Base-by-base conservation (phyloP, 169 alveolate genomes). In the Plasmodium inui region DNA sequence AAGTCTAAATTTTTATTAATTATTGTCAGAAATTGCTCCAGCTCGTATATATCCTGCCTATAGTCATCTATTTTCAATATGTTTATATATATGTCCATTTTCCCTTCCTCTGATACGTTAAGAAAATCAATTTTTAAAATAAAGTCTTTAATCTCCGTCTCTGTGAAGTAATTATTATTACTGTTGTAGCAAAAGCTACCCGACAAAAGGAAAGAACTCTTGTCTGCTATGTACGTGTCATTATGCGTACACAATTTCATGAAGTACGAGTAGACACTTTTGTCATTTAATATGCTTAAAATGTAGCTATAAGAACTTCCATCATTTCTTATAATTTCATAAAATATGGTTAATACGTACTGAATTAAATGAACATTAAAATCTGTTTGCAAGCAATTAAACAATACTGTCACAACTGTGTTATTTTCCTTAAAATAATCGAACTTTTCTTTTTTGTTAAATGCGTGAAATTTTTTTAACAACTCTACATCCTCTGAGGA, bases 251-350 rank as follows among this genome's bases (percentile, higher is more conserved):
- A 91, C 28, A 91, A 82, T 71, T 91, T 91, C 92, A 91, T 82
- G 41, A 91, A 82, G 44, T 91, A 71, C 0, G 86, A 41, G 76
- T 91, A 91, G 19, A 91, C 12, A 26, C 73, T 41, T 91, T 91
- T 82, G 46, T 72, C 70, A 82, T 82, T 50, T 72, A 91, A 34
- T 91, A 78, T 78, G 30, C 85, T 82, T 82, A 91, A 82, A 12
- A 91, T 82, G 57, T 91, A 91, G 74, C 92, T 81, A 91, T 91
- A 91, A n/a, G 92, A 91, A 91, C 95, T 91, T 71, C 95, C 95
- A 81, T 91, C 95, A 91, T 91, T 91, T 82, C 95, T 80, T 81
- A 91, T 91, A 50, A 82, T 57, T 82, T 91, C 95, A 91, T 91
- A 91, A 91, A 91, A 91, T 41, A 91, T 72, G 6, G 95, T 91